Base-by-base conservation (phyloP, 2,329 filamentous ascomycete genomes). In the Scytalidium lignicola region DNA sequence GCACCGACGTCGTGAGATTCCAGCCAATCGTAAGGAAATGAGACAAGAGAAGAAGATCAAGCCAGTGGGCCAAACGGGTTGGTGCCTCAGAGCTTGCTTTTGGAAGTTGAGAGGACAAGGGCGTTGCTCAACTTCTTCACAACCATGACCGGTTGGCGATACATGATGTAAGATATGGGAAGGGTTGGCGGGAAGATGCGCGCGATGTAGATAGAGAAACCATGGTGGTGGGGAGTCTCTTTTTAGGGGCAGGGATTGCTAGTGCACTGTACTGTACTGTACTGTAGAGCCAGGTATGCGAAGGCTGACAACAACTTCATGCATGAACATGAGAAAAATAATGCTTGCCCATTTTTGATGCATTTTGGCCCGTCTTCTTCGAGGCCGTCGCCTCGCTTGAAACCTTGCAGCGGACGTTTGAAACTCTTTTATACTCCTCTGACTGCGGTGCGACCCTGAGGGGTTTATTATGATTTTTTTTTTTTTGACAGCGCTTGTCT, bases 11-110 rank as follows among this genome's bases (percentile, higher is more conserved):
- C 55, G 60, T 53, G 53, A 62, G 57, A 54, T 56, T 13, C 53
- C 51, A 58, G 58, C 61, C 62, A 65, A 67, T 73, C 71, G 74
- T 74, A 70, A 26, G 65, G 67, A 69, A 53, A 59, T 60, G 57
- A 59, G 57, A 61, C 54, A 57, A 55, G 54, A 56, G 48, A 22
- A 52, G 51, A 54, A 47, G 41, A 46, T 21, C 32, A 51, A 51
- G 51, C 41, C 52, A 58, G 53, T 56, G 55, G 44, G n/a, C 37
- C 51, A 57, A 56, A 58, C 60, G 58, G 62, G 54, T 58, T 43
- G 55, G 58, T 59, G 64, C 61, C 55, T 63, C 56, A 59, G 26
- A 21, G 50, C 51, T 46, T 58, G 58, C 58, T 55, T 57, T 49
- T 48, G 44, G 47, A 55, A 47, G 48, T 53, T 53, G 48, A 47